Evolutionary conservation across 2,329 filamentous ascomycete genomes (phyloP), one percentile per base, ranked within the genome.

Genomic region (Fusarium sambucinum): DNA sequence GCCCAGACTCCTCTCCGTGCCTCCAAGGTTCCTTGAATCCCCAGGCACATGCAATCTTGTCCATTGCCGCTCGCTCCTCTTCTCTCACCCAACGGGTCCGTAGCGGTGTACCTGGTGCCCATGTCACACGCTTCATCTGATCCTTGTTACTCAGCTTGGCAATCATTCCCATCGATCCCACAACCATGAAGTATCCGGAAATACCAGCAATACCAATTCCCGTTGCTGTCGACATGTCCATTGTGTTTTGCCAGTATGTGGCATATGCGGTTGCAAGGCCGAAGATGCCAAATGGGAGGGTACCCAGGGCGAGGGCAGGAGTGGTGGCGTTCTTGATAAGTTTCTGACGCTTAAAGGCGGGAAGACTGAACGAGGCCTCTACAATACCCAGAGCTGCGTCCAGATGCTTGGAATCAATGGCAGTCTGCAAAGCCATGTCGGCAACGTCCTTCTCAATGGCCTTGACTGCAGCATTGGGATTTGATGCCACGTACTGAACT

Each of bases 51-150:
- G 94, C 94, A 59, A 99, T 88, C 75, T 87, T 89, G 81, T 99
- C 96, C 68, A 97, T 83, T 1, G 94, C 93, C 5, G 90, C 92
- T 25, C 96, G 86, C 83, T 99, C 94, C 68, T 97, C 94, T 77
- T 98, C 96, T 33, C 93, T 86, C 55, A 97, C 78, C 92, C 94
- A 98, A 16, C 96, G 87, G 74, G 93, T 87, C 65, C 91, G 86
- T 67, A 98, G 81, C 23, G 92, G 91, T 33, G 93, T 90, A 13
- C 96, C 96, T 1, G 89, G 88, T 11, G 91, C 85, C 96, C 96
- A 99, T 3, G 93, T 94, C 7, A 98, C 93, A 21, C 96, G 89
- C 74, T 91, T 90, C 92, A 97, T 97, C 79, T 98, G 94, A 77
- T 98, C 94, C 79, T 97, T 97, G 63, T 90, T 86, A 33, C 95